These are phyloP conservation scores for Pythium chondricola DNA, from an alignment of 352 stramenopile genomes.

Conservation along the genomic window DNA sequence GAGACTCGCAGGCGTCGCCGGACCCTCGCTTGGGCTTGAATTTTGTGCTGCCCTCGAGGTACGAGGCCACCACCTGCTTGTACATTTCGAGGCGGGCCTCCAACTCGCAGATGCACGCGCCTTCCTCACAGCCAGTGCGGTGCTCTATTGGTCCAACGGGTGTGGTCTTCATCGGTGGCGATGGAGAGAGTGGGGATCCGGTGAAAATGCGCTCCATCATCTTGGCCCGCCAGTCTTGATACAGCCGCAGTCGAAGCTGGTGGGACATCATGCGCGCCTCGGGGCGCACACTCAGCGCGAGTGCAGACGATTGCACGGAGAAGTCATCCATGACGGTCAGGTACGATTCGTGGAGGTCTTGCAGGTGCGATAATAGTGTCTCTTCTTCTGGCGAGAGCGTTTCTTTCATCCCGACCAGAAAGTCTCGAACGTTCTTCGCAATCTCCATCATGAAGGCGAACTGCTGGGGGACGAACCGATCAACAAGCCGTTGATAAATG, in stretches of 20 bases:
- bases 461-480: too few species aligned
- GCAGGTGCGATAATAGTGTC: slow-evolving; percentile 49
- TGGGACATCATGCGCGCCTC: slow-evolving; percentile 70
- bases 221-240: slow-evolving; percentile 75
- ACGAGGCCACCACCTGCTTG: slow-evolving; percentile 47
- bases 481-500: too few species aligned
- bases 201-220: slow-evolving; percentile 69
- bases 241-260: slow-evolving; percentile 70
- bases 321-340: slow-evolving; percentile 70
- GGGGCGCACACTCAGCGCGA: slow-evolving; percentile 65
- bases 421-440: slow-evolving; percentile 71
- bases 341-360: slow-evolving; percentile 63
- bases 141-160: slow-evolving; percentile 7
- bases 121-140: slow-evolving; percentile 7
- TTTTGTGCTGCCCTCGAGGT: slow-evolving; percentile 47
- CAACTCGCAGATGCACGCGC: slow-evolving; percentile 46
- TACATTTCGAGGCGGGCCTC: slow-evolving; percentile 42
- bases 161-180: slow-evolving; percentile 14
- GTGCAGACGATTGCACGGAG: slow-evolving; percentile 35
- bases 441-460: slow-evolving; percentile 81
- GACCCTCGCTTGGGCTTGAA: slow-evolving; percentile 25
- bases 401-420: slow-evolving; percentile 79
- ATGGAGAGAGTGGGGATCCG: slow-evolving; percentile 33
- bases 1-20: neutral
- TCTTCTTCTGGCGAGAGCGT: slow-evolving; percentile 64